phyloP scores from a whole-genome alignment of 2,329 filamentous ascomycete genomes.

The Calycina herbarum region DNA sequence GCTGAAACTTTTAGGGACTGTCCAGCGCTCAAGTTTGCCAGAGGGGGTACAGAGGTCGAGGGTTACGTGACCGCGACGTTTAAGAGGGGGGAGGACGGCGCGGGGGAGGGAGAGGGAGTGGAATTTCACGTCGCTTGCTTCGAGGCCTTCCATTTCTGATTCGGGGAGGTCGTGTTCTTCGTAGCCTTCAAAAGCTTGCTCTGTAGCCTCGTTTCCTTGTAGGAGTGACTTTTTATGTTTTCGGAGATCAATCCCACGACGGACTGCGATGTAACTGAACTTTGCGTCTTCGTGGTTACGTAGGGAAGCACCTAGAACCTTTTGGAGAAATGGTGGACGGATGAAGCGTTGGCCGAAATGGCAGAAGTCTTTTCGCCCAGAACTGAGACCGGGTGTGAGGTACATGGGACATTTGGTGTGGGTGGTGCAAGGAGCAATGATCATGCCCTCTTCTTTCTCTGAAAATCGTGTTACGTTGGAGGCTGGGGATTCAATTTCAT shows the following conservation, averaged over 20 bases:
- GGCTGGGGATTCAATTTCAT: conserved; percentile 30
- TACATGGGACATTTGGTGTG: conserved; percentile 91
- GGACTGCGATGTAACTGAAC: conserved; percentile 86
- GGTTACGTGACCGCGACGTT: conserved; percentile 83
- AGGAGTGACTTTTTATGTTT: conserved; percentile 38
- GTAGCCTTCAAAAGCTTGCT: conserved; percentile 72
- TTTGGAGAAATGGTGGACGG: conserved; percentile 78
- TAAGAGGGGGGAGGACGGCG: conserved; percentile 76
- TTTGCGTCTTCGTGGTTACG: conserved; percentile 87
- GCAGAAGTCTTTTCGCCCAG: conserved; percentile 84
- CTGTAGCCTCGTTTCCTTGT: conserved; percentile 58
- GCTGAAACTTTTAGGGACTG: conserved; percentile 78
- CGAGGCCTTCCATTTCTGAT: conserved; percentile 15
- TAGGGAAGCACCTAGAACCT: conserved; percentile 65
- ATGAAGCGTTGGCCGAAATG: conserved; percentile 88
- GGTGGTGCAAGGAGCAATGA: conserved; percentile 81
- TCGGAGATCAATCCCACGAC: conserved; percentile 65
- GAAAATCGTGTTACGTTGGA: conserved; percentile 25
- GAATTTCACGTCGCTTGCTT: conserved; percentile 31
- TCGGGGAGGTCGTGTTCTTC: conserved; percentile 47
- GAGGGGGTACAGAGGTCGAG: conserved; percentile 88
- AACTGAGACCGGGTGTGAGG: conserved; percentile 63
- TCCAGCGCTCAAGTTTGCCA: conserved; percentile 90
- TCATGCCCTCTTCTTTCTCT: conserved; percentile 60
- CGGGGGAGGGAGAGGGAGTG: conserved; percentile 74